These are phyloP conservation scores for Megacollybia marginata DNA, from an alignment of 768 basidiomycete species.

Conservation along the genomic window DNA sequence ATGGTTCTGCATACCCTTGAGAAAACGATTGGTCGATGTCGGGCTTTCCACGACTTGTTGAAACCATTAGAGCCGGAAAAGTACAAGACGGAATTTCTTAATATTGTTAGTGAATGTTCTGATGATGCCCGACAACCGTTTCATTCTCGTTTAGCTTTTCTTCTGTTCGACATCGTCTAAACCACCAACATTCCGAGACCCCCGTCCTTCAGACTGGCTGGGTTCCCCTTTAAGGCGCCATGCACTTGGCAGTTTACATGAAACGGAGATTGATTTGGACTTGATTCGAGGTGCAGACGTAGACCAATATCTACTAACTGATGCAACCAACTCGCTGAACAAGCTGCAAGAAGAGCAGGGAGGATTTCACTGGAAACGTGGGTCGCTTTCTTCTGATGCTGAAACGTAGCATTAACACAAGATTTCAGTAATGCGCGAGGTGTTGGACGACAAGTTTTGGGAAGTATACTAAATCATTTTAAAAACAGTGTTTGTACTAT, in stretches of 20 bases:
- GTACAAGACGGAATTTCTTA: constrained; percentile 49
- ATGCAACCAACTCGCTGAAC: constrained; percentile 54
- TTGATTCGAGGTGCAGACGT: constrained; percentile 30
- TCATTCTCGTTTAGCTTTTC: constrained; percentile 48
- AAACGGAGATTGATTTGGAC: constrained; percentile 47
- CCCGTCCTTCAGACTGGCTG: constrained; percentile 52
- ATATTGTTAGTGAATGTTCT: constrained; percentile 52
- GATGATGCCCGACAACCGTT: neutral
- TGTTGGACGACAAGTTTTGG: constrained; percentile 70
- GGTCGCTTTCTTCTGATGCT: constrained; percentile 17
- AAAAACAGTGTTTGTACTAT: neutral
- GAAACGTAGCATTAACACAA: constrained; percentile 3
- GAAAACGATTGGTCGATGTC: constrained; percentile 67
- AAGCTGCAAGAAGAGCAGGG: constrained; percentile 61
- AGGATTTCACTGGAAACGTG: constrained; percentile 70
- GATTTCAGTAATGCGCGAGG: constrained; percentile 63
- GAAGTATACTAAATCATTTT: constrained; percentile 54
- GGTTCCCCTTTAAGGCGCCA: constrained; percentile 59
- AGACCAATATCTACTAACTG: constrained; percentile 45
- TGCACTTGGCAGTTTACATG: constrained; percentile 43
- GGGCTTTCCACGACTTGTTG: constrained; percentile 73
- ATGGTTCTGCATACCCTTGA: constrained; percentile 67
- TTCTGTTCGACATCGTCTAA: constrained; percentile 62
- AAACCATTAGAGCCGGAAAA: constrained; percentile 37
- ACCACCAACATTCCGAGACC: constrained; percentile 52